These are phyloP conservation scores for Cystofilobasidium capitatum DNA, from an alignment of 768 basidiomycete genomes.

Conservation along the genomic window DNA sequence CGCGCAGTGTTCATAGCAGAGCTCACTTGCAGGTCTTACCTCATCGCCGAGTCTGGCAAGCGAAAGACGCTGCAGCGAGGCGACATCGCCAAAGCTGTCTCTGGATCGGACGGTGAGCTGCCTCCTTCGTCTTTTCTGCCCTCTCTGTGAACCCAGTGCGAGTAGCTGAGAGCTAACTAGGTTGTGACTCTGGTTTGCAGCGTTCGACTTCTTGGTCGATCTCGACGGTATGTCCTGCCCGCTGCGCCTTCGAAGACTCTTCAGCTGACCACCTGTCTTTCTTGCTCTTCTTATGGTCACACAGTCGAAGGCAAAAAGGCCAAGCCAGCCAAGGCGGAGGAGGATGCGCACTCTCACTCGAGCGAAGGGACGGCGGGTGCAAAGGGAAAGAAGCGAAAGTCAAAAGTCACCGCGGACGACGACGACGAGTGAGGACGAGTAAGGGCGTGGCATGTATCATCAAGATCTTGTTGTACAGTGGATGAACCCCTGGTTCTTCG, in stretches of 20 bases:
- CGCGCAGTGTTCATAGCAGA: constrained; percentile 85
- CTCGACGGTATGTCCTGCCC: constrained; percentile 41
- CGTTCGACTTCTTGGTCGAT: constrained; percentile 96
- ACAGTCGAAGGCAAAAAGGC: constrained; percentile 3
- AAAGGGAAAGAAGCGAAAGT: constrained; percentile 1
- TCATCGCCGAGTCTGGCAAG: constrained; percentile 89
- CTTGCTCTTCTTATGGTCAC: neutral
- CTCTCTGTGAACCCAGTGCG: neutral
- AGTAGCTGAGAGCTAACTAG: neutral
- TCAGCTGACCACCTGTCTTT: neutral
- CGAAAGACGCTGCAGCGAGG: constrained; percentile 87
- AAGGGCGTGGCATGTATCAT: neutral
- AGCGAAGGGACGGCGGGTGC: neutral
- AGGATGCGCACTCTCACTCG: neutral
- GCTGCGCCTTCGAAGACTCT: neutral
- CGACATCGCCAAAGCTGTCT: constrained; percentile 85
- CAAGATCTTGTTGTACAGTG: no score
- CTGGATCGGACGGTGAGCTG: constrained; percentile 63
- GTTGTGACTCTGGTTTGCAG: neutral
- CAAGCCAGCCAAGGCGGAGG: neutral
- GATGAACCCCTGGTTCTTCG: no score
- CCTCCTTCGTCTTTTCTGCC: neutral
- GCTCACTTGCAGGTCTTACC: constrained; percentile 89
- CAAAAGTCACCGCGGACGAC: neutral
- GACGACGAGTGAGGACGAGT: neutral